Evolutionary conservation across 345 rosid species (phyloP).

Genomic region (Streptanthus diversifolius): DNA sequence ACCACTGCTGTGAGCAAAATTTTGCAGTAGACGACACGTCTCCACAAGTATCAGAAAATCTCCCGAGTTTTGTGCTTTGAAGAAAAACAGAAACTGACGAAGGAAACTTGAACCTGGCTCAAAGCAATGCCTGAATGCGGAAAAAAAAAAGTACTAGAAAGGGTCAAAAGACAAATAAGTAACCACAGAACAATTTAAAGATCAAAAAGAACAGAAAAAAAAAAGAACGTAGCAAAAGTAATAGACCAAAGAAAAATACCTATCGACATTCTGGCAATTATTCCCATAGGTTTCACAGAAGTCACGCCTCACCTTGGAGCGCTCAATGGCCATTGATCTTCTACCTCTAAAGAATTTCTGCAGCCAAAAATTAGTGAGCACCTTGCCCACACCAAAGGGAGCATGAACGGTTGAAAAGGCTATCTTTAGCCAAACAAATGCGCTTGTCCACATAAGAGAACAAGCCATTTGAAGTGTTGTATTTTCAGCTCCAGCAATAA

Average conservation of each 20-base stretch:
- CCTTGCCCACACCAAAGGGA: slow-evolving; percentile 15
- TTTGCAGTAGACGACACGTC: slow-evolving; percentile 58
- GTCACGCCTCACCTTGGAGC: slow-evolving; percentile 54
- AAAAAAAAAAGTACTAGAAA: neutral
- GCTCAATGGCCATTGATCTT: slow-evolving; percentile 63
- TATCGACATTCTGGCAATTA: slow-evolving; percentile 63
- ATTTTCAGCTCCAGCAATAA: slow-evolving; percentile 10
- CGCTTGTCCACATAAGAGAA: neutral
- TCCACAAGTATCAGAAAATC: slow-evolving; percentile 65
- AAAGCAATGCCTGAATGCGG: slow-evolving; percentile 68
- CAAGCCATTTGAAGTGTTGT: neutral
- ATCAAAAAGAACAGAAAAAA: neutral
- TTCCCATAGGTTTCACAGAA: slow-evolving; percentile 61
- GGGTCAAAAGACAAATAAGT: neutral
- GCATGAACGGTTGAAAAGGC: neutral
- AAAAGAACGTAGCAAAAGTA: neutral
- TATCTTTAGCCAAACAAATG: neutral
- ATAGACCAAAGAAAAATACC: slow-evolving; percentile 40
- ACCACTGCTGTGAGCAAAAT: slow-evolving; percentile 53
- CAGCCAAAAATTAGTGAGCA: slow-evolving; percentile 41
- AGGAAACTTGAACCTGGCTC: slow-evolving; percentile 84
- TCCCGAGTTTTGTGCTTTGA: slow-evolving; percentile 49
- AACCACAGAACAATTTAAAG: neutral
- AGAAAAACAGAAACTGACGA: slow-evolving; percentile 69
- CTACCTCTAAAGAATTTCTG: slow-evolving; percentile 99